These are phyloP conservation scores for Colletotrichum abscissum DNA, from an alignment of 2,329 filamentous ascomycete genomes.

Conservation along the genomic window DNA sequence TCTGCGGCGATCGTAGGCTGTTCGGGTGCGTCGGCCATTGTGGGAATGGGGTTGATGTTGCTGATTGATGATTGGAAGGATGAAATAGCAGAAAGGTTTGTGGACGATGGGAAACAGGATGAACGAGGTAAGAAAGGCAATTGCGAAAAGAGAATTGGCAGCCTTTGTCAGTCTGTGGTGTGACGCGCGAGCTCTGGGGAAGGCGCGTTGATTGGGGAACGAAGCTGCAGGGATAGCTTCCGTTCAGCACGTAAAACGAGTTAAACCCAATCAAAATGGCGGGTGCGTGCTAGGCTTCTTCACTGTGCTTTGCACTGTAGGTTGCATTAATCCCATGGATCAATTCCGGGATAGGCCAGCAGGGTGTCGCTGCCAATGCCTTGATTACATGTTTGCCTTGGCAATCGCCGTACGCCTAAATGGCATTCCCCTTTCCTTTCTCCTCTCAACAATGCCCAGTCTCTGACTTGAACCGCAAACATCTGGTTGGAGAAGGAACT, in stretches of 20 bases:
- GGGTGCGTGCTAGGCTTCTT: background rate
- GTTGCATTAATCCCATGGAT: slow-evolving; percentile 18
- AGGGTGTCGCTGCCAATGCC: background rate
- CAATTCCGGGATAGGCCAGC: slow-evolving; percentile 3
- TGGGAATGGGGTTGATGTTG: background rate
- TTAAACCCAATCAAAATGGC: slow-evolving; percentile 15
- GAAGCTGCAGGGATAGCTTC: slow-evolving; percentile 33
- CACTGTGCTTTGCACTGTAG: slow-evolving; percentile 30
- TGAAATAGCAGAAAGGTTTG: background rate
- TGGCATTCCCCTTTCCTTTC: background rate
- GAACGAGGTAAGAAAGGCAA: background rate
- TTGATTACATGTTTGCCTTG: background rate
- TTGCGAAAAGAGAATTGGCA: slow-evolving; percentile 7
- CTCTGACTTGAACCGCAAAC: background rate
- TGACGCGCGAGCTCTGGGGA: slow-evolving; percentile 32
- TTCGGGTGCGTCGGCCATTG: slow-evolving; percentile 45
- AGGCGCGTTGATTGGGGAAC: slow-evolving; percentile 38
- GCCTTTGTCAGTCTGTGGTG: slow-evolving; percentile 24
- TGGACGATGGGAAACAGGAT: background rate
- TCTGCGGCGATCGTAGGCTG: slow-evolving; percentile 39
- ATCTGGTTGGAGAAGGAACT: background rate
- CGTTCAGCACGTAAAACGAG: slow-evolving; percentile 20
- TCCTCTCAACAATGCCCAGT: background rate
- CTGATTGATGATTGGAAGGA: background rate
- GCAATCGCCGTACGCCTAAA: slow-evolving; percentile 10